These are phyloP conservation scores for Elongisporangium anandrum DNA, from an alignment of 352 stramenopile species.

Conservation along the genomic window DNA sequence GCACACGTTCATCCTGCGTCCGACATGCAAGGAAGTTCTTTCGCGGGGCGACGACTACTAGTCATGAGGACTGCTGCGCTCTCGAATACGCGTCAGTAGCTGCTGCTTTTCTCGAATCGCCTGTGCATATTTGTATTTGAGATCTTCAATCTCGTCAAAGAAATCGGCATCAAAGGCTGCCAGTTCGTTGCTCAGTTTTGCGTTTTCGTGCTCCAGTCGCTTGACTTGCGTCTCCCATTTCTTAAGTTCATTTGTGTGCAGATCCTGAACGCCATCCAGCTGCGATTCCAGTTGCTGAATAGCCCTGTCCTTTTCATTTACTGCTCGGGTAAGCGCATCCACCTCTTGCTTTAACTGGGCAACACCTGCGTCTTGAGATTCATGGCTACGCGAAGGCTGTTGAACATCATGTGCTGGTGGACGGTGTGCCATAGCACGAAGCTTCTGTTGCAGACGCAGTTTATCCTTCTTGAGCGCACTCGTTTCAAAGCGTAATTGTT, in stretches of 20 bases:
- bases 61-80: not conserved
- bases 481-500: conserved; percentile 30
- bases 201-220: conserved; percentile 68
- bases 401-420: not conserved
- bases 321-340: not conserved
- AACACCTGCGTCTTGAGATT: not conserved
- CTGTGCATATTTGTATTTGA: conserved; percentile 93
- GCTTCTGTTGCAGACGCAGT: conserved; percentile 60
- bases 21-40: conserved; percentile 98
- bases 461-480: conserved; percentile 56
- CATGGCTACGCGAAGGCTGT: not conserved
- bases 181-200: conserved; percentile 71
- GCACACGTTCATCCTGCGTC: conserved; percentile 96
- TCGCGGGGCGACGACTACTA: conserved; percentile 98
- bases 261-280: not conserved
- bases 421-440: conserved; percentile 31
- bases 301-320: not conserved
- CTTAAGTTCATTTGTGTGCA: conserved; percentile 4
- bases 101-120: conserved; percentile 74
- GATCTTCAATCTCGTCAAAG: conserved; percentile 95
- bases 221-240: conserved; percentile 23
- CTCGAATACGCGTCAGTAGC: conserved; percentile 33
- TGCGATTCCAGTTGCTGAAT: not conserved
- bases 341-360: not conserved
- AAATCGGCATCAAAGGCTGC: conserved; percentile 92